Evolutionary conservation across 129 eudicot genomes (phyloP).

Genomic region (Chrysanthemum makinoi): DNA sequence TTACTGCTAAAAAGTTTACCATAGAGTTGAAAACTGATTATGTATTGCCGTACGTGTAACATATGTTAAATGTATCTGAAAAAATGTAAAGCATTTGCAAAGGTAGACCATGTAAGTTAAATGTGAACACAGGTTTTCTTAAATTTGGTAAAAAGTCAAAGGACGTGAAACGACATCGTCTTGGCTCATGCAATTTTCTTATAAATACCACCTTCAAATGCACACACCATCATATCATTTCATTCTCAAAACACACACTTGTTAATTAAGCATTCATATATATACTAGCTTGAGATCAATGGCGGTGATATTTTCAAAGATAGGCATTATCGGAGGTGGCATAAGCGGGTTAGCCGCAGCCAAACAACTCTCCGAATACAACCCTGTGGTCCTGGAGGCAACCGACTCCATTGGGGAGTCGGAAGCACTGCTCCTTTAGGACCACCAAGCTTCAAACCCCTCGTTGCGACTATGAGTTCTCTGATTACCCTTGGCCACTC

Average conservation of each 20-base stretch:
- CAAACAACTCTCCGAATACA: conserved; percentile 65
- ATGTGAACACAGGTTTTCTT: conserved; percentile 15
- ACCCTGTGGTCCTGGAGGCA: conserved; percentile 85
- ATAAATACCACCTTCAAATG: conserved; percentile 28
- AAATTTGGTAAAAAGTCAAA: conserved; percentile 27
- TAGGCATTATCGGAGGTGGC: conserved; percentile 92
- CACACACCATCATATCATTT: conserved; percentile 6
- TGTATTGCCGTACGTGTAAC: too few relatives aligned
- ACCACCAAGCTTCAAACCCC: conserved; percentile 94
- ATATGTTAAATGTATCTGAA: too few relatives aligned
- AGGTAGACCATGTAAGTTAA: not conserved
- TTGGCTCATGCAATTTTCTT: conserved; percentile 7
- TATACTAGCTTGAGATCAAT: not conserved
- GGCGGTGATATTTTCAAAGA: conserved; percentile 48
- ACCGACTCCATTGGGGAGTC: conserved; percentile 79
- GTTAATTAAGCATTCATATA: not conserved
- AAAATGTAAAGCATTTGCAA: too few relatives aligned
- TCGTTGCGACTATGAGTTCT: conserved; percentile 94
- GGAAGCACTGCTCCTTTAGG: conserved; percentile 75
- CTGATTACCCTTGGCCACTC: conserved; percentile 85
- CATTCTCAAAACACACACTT: not conserved
- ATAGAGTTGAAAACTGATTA: too few relatives aligned
- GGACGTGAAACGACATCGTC: not conserved
- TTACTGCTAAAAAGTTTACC: too few relatives aligned
- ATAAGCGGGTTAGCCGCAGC: conserved; percentile 97